A percentile compares a stretch with the other conserved stretches of the same genome.
phyloP scores from a whole-genome alignment of 345 rosid species.

The Lepidium africanum region DNA sequence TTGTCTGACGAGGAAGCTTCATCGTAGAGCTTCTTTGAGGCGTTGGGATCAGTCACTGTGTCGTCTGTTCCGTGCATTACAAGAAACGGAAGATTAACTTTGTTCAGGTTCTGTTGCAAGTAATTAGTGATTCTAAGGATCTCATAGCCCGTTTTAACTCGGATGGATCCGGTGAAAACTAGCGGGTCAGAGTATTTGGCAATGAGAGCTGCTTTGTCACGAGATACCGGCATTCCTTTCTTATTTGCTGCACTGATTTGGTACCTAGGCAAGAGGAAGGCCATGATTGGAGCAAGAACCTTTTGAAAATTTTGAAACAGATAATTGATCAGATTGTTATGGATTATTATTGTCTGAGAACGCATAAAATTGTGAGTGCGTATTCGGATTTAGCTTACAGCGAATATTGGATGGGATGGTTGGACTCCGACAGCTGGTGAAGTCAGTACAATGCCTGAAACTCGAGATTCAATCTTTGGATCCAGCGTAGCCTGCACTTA shows the following conservation, averaged over 20 bases:
- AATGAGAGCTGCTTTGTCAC: slow-evolving; percentile 72
- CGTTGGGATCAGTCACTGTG: slow-evolving; percentile 72
- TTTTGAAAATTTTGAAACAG: slow-evolving; percentile 10
- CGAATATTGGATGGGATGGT: slow-evolving; percentile 81
- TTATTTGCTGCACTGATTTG: slow-evolving; percentile 80
- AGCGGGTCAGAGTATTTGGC: slow-evolving; percentile 90
- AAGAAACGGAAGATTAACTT: slow-evolving; percentile 61
- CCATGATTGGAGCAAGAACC: slow-evolving; percentile 75
- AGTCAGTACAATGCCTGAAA: slow-evolving; percentile 71
- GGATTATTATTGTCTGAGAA: not conserved
- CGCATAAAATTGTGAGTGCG: not conserved
- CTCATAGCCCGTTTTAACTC: slow-evolving; percentile 89
- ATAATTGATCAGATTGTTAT: not conserved
- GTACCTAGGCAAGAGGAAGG: slow-evolving; percentile 59
- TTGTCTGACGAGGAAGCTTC: slow-evolving; percentile 77
- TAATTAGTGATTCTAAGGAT: slow-evolving; percentile 61
- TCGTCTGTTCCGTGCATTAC: slow-evolving; percentile 88
- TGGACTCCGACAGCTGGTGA: slow-evolving; percentile 97
- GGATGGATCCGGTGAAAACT: slow-evolving; percentile 76
- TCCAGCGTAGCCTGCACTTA: slow-evolving; percentile 53
- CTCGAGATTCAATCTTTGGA: slow-evolving; percentile 48
- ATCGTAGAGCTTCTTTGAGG: slow-evolving; percentile 50
- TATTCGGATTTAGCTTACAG: slow-evolving; percentile 30
- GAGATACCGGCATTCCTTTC: slow-evolving; percentile 78
- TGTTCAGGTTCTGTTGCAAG: slow-evolving; percentile 60